Evolutionary conservation across 2,329 filamentous ascomycete genomes (phyloP).

Genomic region (Claviceps sp.): DNA sequence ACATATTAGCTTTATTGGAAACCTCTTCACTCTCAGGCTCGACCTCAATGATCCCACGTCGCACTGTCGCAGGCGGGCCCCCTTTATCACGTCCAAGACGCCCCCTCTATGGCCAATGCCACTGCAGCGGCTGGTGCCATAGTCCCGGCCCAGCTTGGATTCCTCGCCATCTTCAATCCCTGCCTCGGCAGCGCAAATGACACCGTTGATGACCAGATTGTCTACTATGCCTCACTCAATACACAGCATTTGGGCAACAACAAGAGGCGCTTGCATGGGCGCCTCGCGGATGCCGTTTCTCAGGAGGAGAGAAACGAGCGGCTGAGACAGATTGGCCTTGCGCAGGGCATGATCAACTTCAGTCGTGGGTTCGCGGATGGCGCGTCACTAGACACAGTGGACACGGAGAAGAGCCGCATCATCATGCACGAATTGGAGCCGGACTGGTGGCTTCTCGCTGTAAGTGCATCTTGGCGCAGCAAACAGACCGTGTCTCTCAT

Average conservation of each 20-base stretch:
- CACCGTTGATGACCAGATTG: constrained; percentile 64
- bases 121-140: constrained; percentile 11
- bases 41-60: neutral
- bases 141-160: constrained; percentile 70
- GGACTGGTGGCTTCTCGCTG: constrained; percentile 92
- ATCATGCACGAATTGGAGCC: constrained; percentile 76
- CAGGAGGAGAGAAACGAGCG: constrained; percentile 69
- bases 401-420: constrained; percentile 80
- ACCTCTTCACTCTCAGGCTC: no score
- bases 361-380: constrained; percentile 74
- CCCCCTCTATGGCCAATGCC: constrained; percentile 10
- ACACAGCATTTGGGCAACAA: constrained; percentile 23
- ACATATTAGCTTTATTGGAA: no score
- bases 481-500: neutral
- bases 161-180: constrained; percentile 91
- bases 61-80: neutral
- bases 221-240: constrained; percentile 71
- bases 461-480: constrained; percentile 29
- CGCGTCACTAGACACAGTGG: constrained; percentile 66
- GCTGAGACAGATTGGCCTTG: constrained; percentile 83
- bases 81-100: neutral
- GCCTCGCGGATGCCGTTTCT: constrained; percentile 30
- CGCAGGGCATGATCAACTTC: constrained; percentile 93
- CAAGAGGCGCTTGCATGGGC: constrained; percentile 27
- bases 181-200: constrained; percentile 49